Conservation (phyloP, 345 rosid species). For the Atalantia buxifolia region DNA sequence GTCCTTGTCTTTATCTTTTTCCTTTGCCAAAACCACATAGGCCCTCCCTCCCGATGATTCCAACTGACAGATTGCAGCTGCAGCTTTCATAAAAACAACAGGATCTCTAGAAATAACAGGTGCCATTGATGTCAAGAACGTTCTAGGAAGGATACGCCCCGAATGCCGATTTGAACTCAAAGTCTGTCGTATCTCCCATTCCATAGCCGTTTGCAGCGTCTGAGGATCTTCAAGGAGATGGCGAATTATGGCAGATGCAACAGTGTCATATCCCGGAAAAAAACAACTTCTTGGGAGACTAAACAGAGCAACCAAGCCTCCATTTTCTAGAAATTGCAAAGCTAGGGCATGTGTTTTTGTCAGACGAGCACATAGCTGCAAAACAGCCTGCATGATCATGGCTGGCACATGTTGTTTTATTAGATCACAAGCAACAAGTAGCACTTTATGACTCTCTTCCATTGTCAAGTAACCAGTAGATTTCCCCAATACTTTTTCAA, state of each 20-base stretch:
- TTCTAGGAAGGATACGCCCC: constrained; percentile 60
- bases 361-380: constrained; percentile 90
- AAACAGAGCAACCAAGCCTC: constrained; percentile 75
- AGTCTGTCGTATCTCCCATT: constrained; percentile 83
- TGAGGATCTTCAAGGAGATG: constrained; percentile 98
- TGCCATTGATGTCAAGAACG: constrained; percentile 83
- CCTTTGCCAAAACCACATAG: constrained; percentile 69
- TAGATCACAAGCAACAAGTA: constrained; percentile 64
- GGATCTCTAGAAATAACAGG: constrained; percentile 95
- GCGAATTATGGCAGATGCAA: constrained; percentile 76
- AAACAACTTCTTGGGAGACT: constrained; percentile 78
- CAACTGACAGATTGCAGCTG: constrained; percentile 71
- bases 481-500: constrained; percentile 71
- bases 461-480: constrained; percentile 73
- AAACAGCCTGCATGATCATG: constrained; percentile 91
- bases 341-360: constrained; percentile 80
- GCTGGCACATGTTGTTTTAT: constrained; percentile 84
- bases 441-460: constrained; percentile 72
- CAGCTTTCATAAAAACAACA: constrained; percentile 84
- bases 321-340: constrained; percentile 81
- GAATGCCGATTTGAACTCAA: constrained; percentile 69
- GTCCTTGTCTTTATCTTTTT: constrained; percentile 67
- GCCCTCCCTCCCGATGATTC: constrained; percentile 88
- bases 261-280: constrained; percentile 90
- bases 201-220: constrained; percentile 95